Evolutionary conservation across 768 basidiomycete species (phyloP).

Genomic region (Aureoboletus auriporus): DNA sequence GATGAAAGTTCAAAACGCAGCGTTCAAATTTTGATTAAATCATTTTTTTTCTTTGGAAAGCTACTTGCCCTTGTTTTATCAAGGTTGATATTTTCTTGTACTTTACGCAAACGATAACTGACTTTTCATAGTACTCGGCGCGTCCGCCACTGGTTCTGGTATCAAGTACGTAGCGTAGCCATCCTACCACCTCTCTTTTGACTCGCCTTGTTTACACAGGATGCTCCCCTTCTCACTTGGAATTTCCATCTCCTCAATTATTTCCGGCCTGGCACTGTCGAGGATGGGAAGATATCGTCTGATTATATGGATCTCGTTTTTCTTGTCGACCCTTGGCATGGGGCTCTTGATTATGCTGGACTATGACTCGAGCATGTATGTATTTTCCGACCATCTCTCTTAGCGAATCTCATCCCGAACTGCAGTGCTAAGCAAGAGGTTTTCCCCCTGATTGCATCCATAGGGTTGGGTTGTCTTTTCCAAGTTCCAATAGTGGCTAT

Average conservation of each 20-base stretch:
- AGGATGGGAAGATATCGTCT: constrained; percentile 52
- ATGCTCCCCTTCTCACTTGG: constrained; percentile 72
- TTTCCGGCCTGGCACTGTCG: constrained; percentile 55
- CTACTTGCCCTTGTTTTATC: no score
- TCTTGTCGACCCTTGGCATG: constrained; percentile 54
- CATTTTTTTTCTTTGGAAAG: no score
- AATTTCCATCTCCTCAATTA: constrained; percentile 46
- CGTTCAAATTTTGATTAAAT: no score
- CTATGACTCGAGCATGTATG: constrained; percentile 45
- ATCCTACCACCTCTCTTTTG: no score
- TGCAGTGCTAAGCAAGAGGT: constrained; percentile 55
- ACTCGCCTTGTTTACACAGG: constrained; percentile 39
- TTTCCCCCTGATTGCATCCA: constrained; percentile 57
- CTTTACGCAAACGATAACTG: no score
- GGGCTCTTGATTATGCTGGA: constrained; percentile 70
- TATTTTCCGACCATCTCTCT: background rate
- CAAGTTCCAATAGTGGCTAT: constrained; percentile 64
- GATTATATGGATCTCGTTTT: constrained; percentile 60
- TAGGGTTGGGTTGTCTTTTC: constrained; percentile 63
- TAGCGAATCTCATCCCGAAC: background rate
- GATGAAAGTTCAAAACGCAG: background rate
- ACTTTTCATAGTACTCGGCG: no score
- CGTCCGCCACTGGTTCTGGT: no score
- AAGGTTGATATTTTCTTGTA: no score
- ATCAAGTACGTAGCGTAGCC: no score